Base-by-base conservation (phyloP, 2,329 filamentous ascomycete genomes). In the Stachybotrys chartarum region DNA sequence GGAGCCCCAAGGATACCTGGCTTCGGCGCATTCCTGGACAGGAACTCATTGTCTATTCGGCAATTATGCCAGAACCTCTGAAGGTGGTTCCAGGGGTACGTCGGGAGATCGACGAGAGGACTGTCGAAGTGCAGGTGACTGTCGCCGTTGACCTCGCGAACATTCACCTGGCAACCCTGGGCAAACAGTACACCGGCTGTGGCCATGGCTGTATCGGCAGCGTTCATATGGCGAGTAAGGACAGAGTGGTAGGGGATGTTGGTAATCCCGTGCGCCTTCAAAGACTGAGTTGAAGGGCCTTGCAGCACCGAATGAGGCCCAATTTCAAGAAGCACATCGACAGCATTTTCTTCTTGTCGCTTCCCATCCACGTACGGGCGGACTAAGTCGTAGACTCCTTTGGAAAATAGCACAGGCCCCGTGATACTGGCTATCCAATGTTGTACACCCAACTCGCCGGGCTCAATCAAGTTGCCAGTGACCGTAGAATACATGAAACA, bases 1-100 rank as follows among this genome's bases (percentile, higher is more conserved):
- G 55, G 50, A 1, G 48, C 49, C 7, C 66, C 65, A 1, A 67
- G 54, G 1, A 68, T 60, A 8, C 58, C 56, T 31, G 60, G 59
- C 55, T 35, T 55, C 59, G 8, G 60, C 59, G 39, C 60, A 50
- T 1, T 52, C 50, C 44, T 54, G 55, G 11, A 54, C 45, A 7
- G 51, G 57, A 10, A 54, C 54, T 24, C 50, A 11, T 17, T 52
- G 32, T 17, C 35, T 11, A 35, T 17, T 18, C 50, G 14, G 35
- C n/a, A 17, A 18, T 52, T 32, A 24, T 17, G 17, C 50, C 50
- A 52, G n/a, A 42, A 39, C 16, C 30, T n/a, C 55, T 35, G 6
- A 52, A 50, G 18, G 61, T 56, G 11, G 49, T 35, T 35, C 50
- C 50, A 52, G 14, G 50, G 35, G 35, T 52, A 52, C 7, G 50